phyloP scores from a whole-genome alignment of 148 eudicot genomes.

The Oxyria digyna region DNA sequence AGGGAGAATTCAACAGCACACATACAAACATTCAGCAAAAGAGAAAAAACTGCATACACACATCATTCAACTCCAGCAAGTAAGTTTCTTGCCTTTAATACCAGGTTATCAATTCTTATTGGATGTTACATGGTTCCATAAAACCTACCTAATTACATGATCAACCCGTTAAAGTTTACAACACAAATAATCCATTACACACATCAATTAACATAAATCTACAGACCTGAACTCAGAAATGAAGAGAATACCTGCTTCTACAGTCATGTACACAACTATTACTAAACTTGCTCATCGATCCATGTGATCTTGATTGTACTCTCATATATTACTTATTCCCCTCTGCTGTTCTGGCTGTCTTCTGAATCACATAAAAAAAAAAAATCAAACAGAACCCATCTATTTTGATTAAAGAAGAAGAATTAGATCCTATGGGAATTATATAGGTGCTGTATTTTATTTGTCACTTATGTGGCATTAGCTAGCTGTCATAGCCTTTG shows the following conservation, averaged over 20 bases:
- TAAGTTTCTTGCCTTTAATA: no score
- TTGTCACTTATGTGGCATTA: no score
- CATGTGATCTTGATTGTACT: not conserved
- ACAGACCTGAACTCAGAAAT: not conserved
- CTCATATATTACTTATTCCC: not conserved
- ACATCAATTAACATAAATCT: not conserved
- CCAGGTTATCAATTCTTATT: no score
- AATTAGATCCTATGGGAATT: no score
- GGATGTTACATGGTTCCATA: no score
- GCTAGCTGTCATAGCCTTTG: no score
- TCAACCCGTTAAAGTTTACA: not conserved
- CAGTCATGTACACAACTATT: conserved; percentile 3
- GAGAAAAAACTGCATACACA: no score
- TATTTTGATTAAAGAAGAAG: no score
- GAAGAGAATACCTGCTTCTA: not conserved
- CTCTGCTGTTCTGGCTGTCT: not conserved
- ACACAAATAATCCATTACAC: not conserved
- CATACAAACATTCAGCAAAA: no score
- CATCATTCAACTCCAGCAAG: no score
- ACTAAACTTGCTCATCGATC: not conserved
- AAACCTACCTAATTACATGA: not conserved
- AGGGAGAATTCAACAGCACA: no score
- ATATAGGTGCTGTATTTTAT: no score
- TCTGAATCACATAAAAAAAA: not conserved
- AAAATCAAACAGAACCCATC: not conserved